A percentile compares a stretch with the other conserved stretches of the same genome.
Conservation (phyloP, 768 basidiomycete species). For the Termitomyces sp. region DNA sequence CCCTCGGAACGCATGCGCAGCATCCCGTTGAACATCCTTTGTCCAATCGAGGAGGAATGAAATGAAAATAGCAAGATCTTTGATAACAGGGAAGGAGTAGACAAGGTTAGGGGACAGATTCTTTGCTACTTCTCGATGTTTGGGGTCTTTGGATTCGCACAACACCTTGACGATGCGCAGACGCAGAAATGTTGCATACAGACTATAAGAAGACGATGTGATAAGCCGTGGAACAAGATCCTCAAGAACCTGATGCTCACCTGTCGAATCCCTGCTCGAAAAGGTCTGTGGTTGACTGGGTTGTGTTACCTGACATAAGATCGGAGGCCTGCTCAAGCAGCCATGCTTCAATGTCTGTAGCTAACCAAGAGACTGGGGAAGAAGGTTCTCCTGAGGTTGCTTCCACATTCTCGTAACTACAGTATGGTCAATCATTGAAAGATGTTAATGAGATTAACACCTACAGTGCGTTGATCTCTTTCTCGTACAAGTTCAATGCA, state of each 20-base stretch:
- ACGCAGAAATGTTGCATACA: constrained; percentile 4
- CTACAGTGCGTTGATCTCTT: constrained; percentile 38
- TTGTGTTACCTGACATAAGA: neutral
- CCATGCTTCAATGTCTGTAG: neutral
- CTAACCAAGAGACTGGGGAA: neutral
- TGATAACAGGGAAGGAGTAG: constrained; percentile 38
- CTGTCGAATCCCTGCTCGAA: constrained; percentile 10
- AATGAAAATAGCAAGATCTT: constrained; percentile 9
- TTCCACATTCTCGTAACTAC: constrained; percentile 4
- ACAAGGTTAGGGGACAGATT: constrained; percentile 34
- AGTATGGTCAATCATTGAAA: too few species aligned
- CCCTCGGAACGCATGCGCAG: neutral
- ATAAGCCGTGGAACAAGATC: too few species aligned
- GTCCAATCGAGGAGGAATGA: neutral
- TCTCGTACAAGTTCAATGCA: constrained; percentile 31
- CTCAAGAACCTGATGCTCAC: neutral
- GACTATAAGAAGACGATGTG: too few species aligned
- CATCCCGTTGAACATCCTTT: neutral
- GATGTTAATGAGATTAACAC: neutral
- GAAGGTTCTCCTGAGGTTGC: neutral
- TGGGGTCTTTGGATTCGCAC: neutral
- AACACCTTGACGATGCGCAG: constrained; percentile 1
- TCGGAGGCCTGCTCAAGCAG: constrained; percentile 1
- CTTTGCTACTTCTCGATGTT: constrained; percentile 8
- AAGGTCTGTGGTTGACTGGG: neutral